Evolutionary conservation across 2,329 filamentous ascomycete genomes (phyloP), one percentile per base, ranked within the genome.

Genomic region (Moelleriella libera): DNA sequence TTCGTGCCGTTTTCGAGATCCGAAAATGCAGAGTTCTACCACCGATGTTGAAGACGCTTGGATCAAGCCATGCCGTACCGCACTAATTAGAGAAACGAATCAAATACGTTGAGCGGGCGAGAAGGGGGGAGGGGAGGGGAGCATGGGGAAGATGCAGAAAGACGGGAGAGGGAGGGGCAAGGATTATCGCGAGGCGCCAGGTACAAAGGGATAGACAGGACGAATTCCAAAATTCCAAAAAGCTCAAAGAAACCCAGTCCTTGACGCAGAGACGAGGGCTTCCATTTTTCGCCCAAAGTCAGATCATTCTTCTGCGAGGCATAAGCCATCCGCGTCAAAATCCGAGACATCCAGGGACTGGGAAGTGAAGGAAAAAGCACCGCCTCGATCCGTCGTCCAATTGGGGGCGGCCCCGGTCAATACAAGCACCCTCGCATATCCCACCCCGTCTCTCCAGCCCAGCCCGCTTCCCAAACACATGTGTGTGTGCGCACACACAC

Each of bases 341-440:
- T 37, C 32, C 40, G 40, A 42, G 40, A 42, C 52, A 51, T 50
- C 44, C 49, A 53, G 49, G 52, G 45, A 51, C 51, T 51, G 43
- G 45, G 49, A 28, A 42, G 32, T 37, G 31, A 46, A 37, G 31
- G 41, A 42, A 48, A 39, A 30, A 48, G 28, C 41, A 45, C 32
- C 30, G 41, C n/a, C 10, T 41, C 32, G 2, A 4, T 12, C 32
- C 32, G 4, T 8, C 32, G 12, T 37, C 32, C 32, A 37, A 37
- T 37, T 12, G 32, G 8, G 32, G 32, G 8, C 21, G 21, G 12
- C 12, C 12, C 32, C 8, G 12, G 10, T 21, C 6, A 43, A 42
- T 46, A 47, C 42, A 47, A 43, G 29, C 14, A 21, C 29, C 45
- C n/a, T 28, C 45, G 32, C 32, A 37, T 37, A 12, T 37, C 32